Base-by-base conservation (phyloP, 257 asterid genomes). In the Rhazya stricta region DNA sequence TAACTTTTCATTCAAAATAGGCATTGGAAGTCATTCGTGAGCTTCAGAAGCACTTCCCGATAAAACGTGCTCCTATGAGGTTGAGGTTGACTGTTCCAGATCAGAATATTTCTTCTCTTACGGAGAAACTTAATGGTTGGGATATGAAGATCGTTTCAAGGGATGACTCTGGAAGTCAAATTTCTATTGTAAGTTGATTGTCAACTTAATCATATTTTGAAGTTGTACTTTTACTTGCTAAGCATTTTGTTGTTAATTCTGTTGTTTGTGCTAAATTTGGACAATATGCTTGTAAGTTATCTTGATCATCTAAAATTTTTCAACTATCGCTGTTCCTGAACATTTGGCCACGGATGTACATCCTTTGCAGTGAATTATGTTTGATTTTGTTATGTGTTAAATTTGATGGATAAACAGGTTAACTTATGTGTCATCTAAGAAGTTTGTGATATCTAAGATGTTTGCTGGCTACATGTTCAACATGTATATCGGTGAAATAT, bases 61-160 rank as follows among this genome's bases (percentile, higher is more conserved):
- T 94, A 73, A 92, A 90, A 76, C 87, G 99, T 73, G 88, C 97
- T 68, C 97, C 99, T 12, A 94, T 92, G 98, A 90, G 92, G 84
- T 82, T 92, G 76, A 87, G 96, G 62, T 81, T 89, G 75, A 89
- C 89, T 76, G 87, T 89, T 56, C 89, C 93, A 21, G 87, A 74
- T 71, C 87, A 84, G 80, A 80, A 83, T 76, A 80, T 67, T 54
- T 75, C 86, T 16, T 50, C 84, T 51, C 82, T 92, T 70, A 43
- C 88, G 85, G 95, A 92, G 79, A 90, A 87, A 88, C 84, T 87
- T 66, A 82, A 75, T 76, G 85, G 69, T 27, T 92, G 95, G 96
- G 89, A 84, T 70, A 83, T 88, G 60, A 80, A 80, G 57, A 74
- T 87, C 81, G 80, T 86, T 76, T 89, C 95, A 65, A 86, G 75